Conservation (phyloP, 2,329 filamentous ascomycete species). For the Diatrype stigma region DNA sequence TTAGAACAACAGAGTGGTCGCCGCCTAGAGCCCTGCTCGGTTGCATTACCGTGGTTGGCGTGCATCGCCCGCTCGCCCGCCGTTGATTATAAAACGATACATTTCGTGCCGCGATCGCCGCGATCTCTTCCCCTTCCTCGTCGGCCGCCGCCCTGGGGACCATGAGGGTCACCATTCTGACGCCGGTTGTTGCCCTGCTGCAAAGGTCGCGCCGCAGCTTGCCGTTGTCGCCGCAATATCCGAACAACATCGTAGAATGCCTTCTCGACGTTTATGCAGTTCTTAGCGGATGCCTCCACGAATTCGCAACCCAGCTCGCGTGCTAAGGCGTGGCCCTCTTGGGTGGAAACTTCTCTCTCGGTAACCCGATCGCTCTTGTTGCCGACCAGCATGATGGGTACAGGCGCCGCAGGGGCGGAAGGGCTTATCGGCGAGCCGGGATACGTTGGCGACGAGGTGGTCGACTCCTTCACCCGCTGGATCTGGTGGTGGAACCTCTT, state of each 20-base stretch:
- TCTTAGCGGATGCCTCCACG: constrained; percentile 94
- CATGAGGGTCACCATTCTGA: constrained; percentile 19
- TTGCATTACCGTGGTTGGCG: neutral
- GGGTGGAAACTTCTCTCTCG: constrained; percentile 92
- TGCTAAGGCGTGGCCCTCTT: constrained; percentile 88
- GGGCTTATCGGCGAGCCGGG: constrained; percentile 68
- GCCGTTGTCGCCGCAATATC: constrained; percentile 79
- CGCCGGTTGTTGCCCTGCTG: constrained; percentile 17
- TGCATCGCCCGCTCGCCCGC: constrained; percentile 4
- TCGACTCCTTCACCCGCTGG: constrained; percentile 92
- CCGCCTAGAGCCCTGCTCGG: neutral
- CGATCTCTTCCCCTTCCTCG: constrained; percentile 25
- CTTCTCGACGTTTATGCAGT: constrained; percentile 97
- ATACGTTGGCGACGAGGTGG: constrained; percentile 70
- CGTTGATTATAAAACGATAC: constrained; percentile 37
- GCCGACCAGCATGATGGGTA: constrained; percentile 96
- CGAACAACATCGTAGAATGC: constrained; percentile 97
- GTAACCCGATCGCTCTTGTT: constrained; percentile 98
- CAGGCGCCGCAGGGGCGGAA: constrained; percentile 58
- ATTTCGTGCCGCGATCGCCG: constrained; percentile 31
- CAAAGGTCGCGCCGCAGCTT: constrained; percentile 44
- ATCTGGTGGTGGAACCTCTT: constrained; percentile 96
- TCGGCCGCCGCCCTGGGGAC: constrained; percentile 13
- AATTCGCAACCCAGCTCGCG: constrained; percentile 94
- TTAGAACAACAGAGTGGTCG: neutral